These are phyloP conservation scores for Botrytis medusae DNA, from an alignment of 2,329 filamentous ascomycete genomes.

Conservation along the genomic window DNA sequence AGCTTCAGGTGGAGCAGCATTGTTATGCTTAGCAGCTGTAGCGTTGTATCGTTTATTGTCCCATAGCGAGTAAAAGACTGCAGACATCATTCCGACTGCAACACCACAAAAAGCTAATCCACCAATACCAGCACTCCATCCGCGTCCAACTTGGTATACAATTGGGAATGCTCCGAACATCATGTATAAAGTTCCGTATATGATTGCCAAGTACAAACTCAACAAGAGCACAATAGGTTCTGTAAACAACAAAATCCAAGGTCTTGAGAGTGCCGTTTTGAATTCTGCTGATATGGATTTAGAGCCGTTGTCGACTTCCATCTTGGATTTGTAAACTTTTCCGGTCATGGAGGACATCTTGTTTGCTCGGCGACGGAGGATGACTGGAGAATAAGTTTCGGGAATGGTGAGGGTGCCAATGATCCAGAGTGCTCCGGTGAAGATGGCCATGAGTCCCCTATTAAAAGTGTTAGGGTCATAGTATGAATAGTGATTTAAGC, in stretches of 20 bases:
- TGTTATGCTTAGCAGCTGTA: constrained; percentile 40
- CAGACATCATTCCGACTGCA: constrained; percentile 62
- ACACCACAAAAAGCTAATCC: constrained; percentile 68
- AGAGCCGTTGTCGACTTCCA: constrained; percentile 63
- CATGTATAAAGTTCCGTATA: constrained; percentile 56
- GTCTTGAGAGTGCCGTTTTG: constrained; percentile 83
- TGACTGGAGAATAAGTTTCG: constrained; percentile 62
- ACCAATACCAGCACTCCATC: constrained; percentile 58
- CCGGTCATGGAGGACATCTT: constrained; percentile 56
- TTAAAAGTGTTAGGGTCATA: not conserved
- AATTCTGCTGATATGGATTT: constrained; percentile 54
- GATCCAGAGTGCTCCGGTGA: constrained; percentile 68
- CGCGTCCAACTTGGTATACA: constrained; percentile 60
- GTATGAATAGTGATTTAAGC: not conserved
- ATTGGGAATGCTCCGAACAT: constrained; percentile 63
- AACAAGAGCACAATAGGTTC: constrained; percentile 84
- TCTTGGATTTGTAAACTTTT: constrained; percentile 66
- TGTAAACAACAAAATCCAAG: constrained; percentile 81
- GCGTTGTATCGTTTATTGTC: constrained; percentile 56
- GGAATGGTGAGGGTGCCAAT: constrained; percentile 51
- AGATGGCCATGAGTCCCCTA: constrained; percentile 55
- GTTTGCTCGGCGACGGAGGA: constrained; percentile 71
- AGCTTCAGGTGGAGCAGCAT: constrained; percentile 64
- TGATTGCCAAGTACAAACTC: constrained; percentile 59
- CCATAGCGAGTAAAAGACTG: constrained; percentile 54